Base-by-base conservation (phyloP, 2,329 filamentous ascomycete species). In the Alternaria gansuensis region DNA sequence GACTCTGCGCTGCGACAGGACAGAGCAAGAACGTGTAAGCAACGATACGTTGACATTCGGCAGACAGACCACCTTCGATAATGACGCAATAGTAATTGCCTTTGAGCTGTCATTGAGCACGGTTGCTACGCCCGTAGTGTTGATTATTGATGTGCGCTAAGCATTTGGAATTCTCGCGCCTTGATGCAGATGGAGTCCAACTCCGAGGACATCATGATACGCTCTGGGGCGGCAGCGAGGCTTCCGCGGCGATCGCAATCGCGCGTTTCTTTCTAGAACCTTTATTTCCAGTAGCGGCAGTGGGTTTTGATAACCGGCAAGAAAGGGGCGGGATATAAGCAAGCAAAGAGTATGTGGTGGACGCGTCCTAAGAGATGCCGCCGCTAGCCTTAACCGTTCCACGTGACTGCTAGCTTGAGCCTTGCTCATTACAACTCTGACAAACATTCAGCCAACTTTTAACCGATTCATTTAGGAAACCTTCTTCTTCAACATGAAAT, bases 401-500 rank as follows among this genome's bases (percentile, higher is more conserved):
- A 24, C 11, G 14, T 40, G 37, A 39, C 10, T 14, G 33, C 43
- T 46, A 26, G 21, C 21, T 33, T 21, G 21, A 46, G 43, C 11
- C 34, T 17, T 14, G 29, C 37, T 40, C 10, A 37, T 13, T 21
- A 52, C 44, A 31, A 24, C 13, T 33, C 7, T 6, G 1, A 23
- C 11, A 31, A 34, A 11, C 14, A 50, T 34, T 21, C 33, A 13
- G 17, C 40, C 7, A 37, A 21, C 6, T 5, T 28, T 49, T 8
- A 28, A 28, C 26, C 28, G 13, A 34, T 31, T 40, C 54, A 4
- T 13, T 36, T 41, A 51, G 17, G 36, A 51, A 14, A 23, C 56
- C 57, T 72, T 69, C 56, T 68, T 71, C 57, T 66, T 65, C 39
- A 77, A 33, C 41, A 77, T 56, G 31, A 75, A 77, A 39, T 77